Percentiles rank a stretch among this genome's conserved stretches.
Evolutionary conservation across 768 basidiomycete genomes (phyloP).

Genomic region (Amanita pallidorosea): DNA sequence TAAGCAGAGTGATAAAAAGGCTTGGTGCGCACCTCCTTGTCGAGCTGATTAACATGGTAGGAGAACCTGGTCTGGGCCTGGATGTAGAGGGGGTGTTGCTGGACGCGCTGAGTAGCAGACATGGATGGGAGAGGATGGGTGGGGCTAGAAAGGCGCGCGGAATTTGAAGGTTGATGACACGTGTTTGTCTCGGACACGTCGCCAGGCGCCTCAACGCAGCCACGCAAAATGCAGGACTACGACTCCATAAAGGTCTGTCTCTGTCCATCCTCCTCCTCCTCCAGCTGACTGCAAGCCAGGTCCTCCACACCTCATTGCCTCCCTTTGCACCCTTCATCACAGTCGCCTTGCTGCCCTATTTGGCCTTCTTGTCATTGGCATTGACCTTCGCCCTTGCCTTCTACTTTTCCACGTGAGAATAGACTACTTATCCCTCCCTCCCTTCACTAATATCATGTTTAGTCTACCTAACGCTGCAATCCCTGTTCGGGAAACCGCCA

Average conservation of each 20-base stretch:
- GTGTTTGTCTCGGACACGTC: constrained; percentile 39
- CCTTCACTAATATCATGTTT: constrained; percentile 10
- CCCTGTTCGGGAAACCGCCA: constrained; percentile 54
- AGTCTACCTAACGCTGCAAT: constrained; percentile 69
- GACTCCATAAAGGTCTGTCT: constrained; percentile 37
- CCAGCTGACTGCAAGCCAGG: constrained; percentile 20
- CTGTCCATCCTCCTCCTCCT: constrained; percentile 1
- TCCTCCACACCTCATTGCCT: constrained; percentile 54
- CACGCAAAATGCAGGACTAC: constrained; percentile 43
- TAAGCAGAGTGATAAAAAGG: constrained; percentile 5
- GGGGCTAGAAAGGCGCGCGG: constrained; percentile 12
- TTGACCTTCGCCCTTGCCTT: constrained; percentile 80
- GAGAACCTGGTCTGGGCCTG: constrained; percentile 78
- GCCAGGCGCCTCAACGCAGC: constrained; percentile 9
- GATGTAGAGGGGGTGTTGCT: constrained; percentile 79
- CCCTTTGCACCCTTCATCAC: constrained; percentile 64
- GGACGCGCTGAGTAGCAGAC: constrained; percentile 75
- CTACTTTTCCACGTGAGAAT: constrained; percentile 77
- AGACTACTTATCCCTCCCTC: constrained; percentile 3
- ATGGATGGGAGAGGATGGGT: constrained; percentile 28
- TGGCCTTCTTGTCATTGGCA: constrained; percentile 64
- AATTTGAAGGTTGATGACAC: constrained; percentile 36
- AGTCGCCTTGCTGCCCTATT: constrained; percentile 55
- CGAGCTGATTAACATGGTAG: constrained; percentile 80
- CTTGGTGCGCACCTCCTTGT: constrained; percentile 74